A percentile compares a stretch with the other conserved stretches of the same genome.
These are phyloP conservation scores for Ophiosphaerella herpotricha DNA, from an alignment of 2,329 filamentous ascomycete species.

Conservation along the genomic window DNA sequence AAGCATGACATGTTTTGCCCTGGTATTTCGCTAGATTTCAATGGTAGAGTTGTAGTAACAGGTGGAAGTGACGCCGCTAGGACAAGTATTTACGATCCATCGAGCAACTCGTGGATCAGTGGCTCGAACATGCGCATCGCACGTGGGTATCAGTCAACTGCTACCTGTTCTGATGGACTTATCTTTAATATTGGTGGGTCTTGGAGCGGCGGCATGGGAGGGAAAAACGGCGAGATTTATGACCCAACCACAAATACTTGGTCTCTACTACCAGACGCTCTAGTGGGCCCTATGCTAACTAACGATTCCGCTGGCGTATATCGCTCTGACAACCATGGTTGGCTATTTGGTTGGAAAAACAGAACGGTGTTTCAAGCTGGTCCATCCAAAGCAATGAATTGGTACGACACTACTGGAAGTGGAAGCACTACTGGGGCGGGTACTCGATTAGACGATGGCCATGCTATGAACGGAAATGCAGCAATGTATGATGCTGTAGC, in stretches of 20 bases:
- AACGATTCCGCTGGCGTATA: conserved; percentile 27
- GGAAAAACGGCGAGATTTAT: conserved; percentile 59
- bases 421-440: conserved; percentile 53
- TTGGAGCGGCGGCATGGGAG: conserved; percentile 55
- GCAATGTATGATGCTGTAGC: conserved; percentile 61
- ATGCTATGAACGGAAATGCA: conserved; percentile 61
- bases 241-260: conserved; percentile 25
- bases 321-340: conserved; percentile 31
- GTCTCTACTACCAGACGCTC: conserved; percentile 24
- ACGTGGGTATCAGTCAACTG: conserved; percentile 62
- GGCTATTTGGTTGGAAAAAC: conserved; percentile 29
- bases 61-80: conserved; percentile 57
- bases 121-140: conserved; percentile 59
- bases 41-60: conserved; percentile 58
- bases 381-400: conserved; percentile 47
- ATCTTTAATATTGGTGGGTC: conserved; percentile 66
- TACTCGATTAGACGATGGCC: conserved; percentile 48
- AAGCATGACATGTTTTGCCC: conserved; percentile 63
- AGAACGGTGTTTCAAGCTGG: conserved; percentile 29
- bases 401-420: conserved; percentile 55
- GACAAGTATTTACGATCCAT: conserved; percentile 52
- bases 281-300: conserved; percentile 24
- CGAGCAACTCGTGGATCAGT: conserved; percentile 52
- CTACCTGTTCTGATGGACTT: conserved; percentile 57
- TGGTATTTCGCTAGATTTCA: conserved; percentile 55